Base-by-base conservation (phyloP, 129 eudicot genomes). In the Arctium minus region DNA sequence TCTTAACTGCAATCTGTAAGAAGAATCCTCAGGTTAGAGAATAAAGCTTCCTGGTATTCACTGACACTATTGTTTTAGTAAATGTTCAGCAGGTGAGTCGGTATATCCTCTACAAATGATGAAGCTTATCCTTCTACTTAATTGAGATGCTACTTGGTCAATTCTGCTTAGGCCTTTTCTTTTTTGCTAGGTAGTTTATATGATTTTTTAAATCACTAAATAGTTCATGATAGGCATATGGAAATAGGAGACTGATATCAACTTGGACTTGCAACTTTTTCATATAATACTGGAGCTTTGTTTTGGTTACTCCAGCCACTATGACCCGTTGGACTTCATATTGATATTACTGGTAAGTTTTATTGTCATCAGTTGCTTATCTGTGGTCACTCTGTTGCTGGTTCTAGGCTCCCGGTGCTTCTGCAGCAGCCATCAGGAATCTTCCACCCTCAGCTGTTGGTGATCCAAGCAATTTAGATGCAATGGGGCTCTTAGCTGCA, bases 381-480 rank as follows among this genome's bases (percentile, higher is more conserved):
- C n/a, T 50, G 17, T 50, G 64, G 64, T 50, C 64, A 50, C 64
- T 50, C 64, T 50, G 27, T 65, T 84, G 71, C 65, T 70, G 80
- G 42, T 78, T 76, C 80, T 12, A 92, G 97, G 84, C 70, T 32
- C 90, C 94, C 1, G 93, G 94, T 89, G 91, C 94, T 69, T 72
- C 94, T 39, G 94, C 90, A 83, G 94, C 94, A 11, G 69, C 97
- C 38, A 78, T 88, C 64, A 84, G 99, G 81, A 88, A 90, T 74
- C 88, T 96, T 10, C 99, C 99, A 67, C 98, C 99, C 38, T 96
- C 99, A 56, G 96, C 99, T 65, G 85, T 96, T 70, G 94, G 98
- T 36, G 97, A 91, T 85, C 81, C 96, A 31, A 84, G 94, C 78
- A 92, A 89, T 90, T 86, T 96, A 9, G 92, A 93, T 82, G 92